These are phyloP conservation scores for Monilinia laxa DNA, from an alignment of 2,329 filamentous ascomycete genomes.

Conservation along the genomic window DNA sequence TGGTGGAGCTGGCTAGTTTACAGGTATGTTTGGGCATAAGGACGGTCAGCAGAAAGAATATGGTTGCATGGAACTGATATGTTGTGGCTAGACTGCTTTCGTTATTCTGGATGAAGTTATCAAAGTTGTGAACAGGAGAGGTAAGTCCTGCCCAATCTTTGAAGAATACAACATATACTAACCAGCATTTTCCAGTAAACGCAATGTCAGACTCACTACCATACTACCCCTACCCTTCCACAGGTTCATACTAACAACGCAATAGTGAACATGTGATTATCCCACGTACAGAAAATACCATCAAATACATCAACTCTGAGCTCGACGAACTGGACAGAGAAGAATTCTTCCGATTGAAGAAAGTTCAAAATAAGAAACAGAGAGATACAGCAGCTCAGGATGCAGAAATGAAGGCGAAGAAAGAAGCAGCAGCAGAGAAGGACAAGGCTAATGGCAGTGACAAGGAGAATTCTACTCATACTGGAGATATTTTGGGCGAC, in stretches of 20 bases:
- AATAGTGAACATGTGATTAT: conserved; percentile 88
- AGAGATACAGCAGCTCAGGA: conserved; percentile 70
- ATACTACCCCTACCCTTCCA: neutral
- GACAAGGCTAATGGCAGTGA: conserved; percentile 42
- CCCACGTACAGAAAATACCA: conserved; percentile 97
- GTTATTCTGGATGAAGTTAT: conserved; percentile 98
- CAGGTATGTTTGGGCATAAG: conserved; percentile 53
- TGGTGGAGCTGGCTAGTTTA: conserved; percentile 91
- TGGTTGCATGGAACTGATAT: neutral
- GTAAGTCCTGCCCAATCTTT: conserved; percentile 47
- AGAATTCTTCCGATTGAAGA: conserved; percentile 97
- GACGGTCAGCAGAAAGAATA: neutral
- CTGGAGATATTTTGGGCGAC: conserved; percentile 68
- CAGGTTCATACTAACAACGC: conserved; percentile 26
- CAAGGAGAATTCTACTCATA: conserved; percentile 46
- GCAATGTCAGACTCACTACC: conserved; percentile 66
- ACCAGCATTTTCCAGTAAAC: conserved; percentile 61
- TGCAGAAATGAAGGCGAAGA: conserved; percentile 73
- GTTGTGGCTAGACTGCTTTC: conserved; percentile 71
- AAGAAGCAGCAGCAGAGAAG: conserved; percentile 57
- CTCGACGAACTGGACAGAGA: conserved; percentile 96
- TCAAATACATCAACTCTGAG: conserved; percentile 99
- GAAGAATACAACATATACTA: conserved; percentile 32
- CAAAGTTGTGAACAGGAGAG: conserved; percentile 96
- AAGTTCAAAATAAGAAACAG: conserved; percentile 84